These are phyloP conservation scores for Leishmania guyanensis DNA, from an alignment of 208 protist genomes.

Conservation along the genomic window DNA sequence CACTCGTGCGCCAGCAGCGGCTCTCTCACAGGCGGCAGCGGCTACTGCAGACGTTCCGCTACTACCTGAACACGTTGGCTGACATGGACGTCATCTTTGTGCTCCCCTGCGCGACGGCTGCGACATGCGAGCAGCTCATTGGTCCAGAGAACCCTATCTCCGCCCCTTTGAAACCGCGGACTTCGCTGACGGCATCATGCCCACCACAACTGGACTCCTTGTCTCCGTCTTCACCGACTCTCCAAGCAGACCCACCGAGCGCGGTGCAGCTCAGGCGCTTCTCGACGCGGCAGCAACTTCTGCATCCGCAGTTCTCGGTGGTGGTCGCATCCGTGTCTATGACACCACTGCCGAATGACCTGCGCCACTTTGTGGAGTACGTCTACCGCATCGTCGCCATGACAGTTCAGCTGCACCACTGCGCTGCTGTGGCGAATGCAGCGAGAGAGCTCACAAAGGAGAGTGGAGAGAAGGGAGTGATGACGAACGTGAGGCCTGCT, in stretches of 20 bases:
- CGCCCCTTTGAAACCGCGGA: neutral
- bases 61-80: conserved; percentile 65
- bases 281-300: conserved; percentile 11
- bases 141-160: conserved; percentile 4
- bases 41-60: conserved; percentile 45
- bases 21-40: conserved; percentile 16
- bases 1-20: neutral
- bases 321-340: conserved; percentile 23
- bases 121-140: conserved; percentile 27
- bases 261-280: conserved; percentile 26
- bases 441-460: conserved; percentile 1
- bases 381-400: conserved; percentile 51
- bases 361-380: conserved; percentile 53
- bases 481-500: neutral
- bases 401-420: conserved; percentile 43
- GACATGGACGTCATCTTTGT: conserved; percentile 69
- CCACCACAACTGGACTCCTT: neutral
- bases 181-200: neutral
- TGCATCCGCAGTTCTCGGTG: conserved; percentile 45
- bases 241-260: conserved; percentile 8
- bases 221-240: conserved; percentile 24
- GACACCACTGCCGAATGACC: conserved; percentile 38
- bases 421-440: neutral
- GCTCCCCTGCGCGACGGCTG: conserved; percentile 41
- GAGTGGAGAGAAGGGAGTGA: neutral